Conservation (phyloP, 495 filamentous ascomycete genomes). For the Arthonia radiata region DNA sequence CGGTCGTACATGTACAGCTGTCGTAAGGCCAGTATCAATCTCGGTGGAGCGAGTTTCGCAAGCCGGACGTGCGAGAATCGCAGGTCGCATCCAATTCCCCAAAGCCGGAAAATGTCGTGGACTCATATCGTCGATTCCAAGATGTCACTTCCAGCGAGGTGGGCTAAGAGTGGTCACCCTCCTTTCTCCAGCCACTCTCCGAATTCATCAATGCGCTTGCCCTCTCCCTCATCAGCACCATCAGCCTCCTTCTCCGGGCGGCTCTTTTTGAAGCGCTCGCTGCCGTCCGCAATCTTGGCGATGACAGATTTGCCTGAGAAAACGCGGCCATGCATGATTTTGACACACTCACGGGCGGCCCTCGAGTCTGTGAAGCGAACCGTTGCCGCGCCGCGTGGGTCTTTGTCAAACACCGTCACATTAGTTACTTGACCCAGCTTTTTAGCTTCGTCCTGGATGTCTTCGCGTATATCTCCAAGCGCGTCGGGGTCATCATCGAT, state of each 20-base stretch:
- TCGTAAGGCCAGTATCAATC: too few species aligned
- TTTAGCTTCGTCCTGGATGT: conserved; percentile 70
- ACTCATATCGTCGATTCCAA: too few species aligned
- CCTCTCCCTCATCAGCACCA: conserved; percentile 9
- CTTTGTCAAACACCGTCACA: conserved; percentile 69
- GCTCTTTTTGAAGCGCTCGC: conserved; percentile 53
- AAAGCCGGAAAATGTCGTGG: too few species aligned
- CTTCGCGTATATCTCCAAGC: conserved; percentile 76
- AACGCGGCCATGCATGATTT: conserved; percentile 57
- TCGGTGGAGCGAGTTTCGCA: too few species aligned
- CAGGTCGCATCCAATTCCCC: too few species aligned
- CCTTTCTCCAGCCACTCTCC: conserved; percentile 26
- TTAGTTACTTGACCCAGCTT: conserved; percentile 79
- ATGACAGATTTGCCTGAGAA: conserved; percentile 52
- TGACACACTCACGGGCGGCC: conserved; percentile 47
- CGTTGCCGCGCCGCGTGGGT: conserved; percentile 66
- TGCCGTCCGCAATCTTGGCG: conserved; percentile 52
- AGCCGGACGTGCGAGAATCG: too few species aligned
- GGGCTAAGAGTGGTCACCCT: too few species aligned
- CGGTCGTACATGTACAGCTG: too few species aligned
- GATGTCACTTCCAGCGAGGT: too few species aligned
- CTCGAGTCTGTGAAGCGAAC: conserved; percentile 48
- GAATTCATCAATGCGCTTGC: conserved; percentile 26
- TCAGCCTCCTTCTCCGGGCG: conserved; percentile 24
- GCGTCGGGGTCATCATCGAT: conserved; percentile 63